Percentiles rank a stretch among this genome's conserved stretches.
phyloP scores from a whole-genome alignment of 2,329 filamentous ascomycete genomes.

The Phialemonium atrogriseum region DNA sequence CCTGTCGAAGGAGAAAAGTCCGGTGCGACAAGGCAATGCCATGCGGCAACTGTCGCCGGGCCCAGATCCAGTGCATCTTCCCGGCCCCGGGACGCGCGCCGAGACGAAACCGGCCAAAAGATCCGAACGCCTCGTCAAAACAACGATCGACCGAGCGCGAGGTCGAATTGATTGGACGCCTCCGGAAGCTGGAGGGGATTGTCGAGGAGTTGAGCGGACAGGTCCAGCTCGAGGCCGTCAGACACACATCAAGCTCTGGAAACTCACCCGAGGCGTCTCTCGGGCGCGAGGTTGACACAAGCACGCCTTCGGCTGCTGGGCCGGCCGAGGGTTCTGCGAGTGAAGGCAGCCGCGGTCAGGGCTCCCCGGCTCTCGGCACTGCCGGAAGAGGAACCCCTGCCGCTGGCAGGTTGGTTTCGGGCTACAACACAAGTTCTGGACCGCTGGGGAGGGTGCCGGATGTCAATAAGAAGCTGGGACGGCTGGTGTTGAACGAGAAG shows the following conservation, averaged over 20 bases:
- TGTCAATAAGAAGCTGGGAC: slow-evolving; percentile 50
- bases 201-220: slow-evolving; percentile 62
- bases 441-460: slow-evolving; percentile 18
- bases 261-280: slow-evolving; percentile 28
- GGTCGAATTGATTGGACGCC: slow-evolving; percentile 61
- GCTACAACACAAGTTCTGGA: slow-evolving; percentile 10
- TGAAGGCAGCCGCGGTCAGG: slow-evolving; percentile 11
- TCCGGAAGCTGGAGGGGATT: slow-evolving; percentile 67
- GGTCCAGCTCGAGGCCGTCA: slow-evolving; percentile 45
- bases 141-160: slow-evolving; percentile 54
- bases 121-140: slow-evolving; percentile 53
- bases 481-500: slow-evolving; percentile 61
- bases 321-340: slow-evolving; percentile 10
- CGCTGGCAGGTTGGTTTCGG: slow-evolving; percentile 11
- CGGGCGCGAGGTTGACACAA: slow-evolving; percentile 13
- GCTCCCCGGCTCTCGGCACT: slow-evolving; percentile 10
- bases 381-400: slow-evolving; percentile 5
- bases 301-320: slow-evolving; percentile 11
- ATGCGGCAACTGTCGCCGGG: slow-evolving; percentile 66
- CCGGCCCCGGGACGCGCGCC: slow-evolving; percentile 67
- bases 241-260: slow-evolving; percentile 24
- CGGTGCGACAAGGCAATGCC: slow-evolving; percentile 73
- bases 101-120: slow-evolving; percentile 55
- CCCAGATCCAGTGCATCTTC: slow-evolving; percentile 64
- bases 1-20: slow-evolving; percentile 40